Percentiles rank a stretch among this genome's conserved stretches.
These are phyloP conservation scores for Marasmius fiardii DNA, from an alignment of 1,284 basidiomycete species.

Conservation along the genomic window DNA sequence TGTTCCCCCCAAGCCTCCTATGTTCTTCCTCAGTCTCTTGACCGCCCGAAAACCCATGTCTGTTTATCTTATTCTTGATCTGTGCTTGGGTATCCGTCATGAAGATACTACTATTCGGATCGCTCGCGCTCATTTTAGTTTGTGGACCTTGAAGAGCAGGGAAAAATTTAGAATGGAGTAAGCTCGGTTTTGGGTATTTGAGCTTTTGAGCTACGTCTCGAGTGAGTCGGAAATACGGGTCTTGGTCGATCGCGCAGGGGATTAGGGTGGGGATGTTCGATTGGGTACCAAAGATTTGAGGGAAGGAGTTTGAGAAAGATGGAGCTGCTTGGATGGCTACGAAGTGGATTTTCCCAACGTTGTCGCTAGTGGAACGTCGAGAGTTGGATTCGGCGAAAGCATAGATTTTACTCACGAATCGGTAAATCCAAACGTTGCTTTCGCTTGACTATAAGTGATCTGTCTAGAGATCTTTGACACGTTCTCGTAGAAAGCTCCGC, in stretches of 20 bases:
- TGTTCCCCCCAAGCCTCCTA: conserved; percentile 82
- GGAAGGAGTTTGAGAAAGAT: conserved; percentile 98
- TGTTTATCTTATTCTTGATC: conserved; percentile 98
- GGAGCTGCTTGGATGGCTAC: conserved; percentile 96
- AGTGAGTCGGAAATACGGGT: conserved; percentile 96
- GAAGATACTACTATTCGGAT: conserved; percentile 88
- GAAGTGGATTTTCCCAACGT: conserved; percentile 98
- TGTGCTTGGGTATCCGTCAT: conserved; percentile 93
- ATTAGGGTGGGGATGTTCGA: conserved; percentile 92
- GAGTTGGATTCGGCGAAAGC: conserved; percentile 1
- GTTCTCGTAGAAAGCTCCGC: conserved; percentile 93
- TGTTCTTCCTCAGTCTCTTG: conserved; percentile 95
- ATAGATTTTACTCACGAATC: conserved; percentile 68
- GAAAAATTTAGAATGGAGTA: conserved; percentile 97
- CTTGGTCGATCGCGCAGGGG: conserved; percentile 98
- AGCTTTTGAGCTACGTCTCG: conserved; percentile 93
- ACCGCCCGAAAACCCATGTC: conserved; percentile 88
- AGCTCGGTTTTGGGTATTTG: conserved; percentile 92
- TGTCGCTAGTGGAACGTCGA: conserved; percentile 61
- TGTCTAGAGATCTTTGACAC: conserved; percentile 90
- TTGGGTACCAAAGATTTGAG: conserved; percentile 90
- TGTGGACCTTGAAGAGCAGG: conserved; percentile 97
- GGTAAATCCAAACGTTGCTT: conserved; percentile 94
- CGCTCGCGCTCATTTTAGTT: conserved; percentile 98
- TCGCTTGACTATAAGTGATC: conserved; percentile 92